Base-by-base conservation (phyloP, 805 yeast species). In the Candida xyloterini region DNA sequence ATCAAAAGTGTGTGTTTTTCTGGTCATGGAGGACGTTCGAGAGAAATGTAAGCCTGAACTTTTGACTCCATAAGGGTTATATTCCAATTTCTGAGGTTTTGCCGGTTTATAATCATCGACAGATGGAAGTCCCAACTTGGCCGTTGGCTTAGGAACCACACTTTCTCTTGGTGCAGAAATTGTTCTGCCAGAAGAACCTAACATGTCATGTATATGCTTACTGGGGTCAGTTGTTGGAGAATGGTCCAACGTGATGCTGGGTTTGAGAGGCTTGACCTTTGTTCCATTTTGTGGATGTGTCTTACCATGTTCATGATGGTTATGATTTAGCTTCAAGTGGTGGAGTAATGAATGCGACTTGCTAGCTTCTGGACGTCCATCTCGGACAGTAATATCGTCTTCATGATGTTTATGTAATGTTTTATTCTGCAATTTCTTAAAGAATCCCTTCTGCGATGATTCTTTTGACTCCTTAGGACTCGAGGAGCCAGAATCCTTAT, bases 31-130 rank as follows among this genome's bases (percentile, higher is more conserved):
- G 51, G 38, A 20, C n/a, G 42, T 29, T 10, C 33, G 14, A 33
- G 35, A 35, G 27, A 44, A 44, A 21, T 44, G 43, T n/a, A 39
- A 38, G 13, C 47, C 44, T 4, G 52, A 37, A 18, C 63, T 68
- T 48, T 71, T 73, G 30, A 71, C 31, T 1, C 87, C 88, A 55
- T 77, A 81, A 1, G 88, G 88, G 51, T 81, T 81, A 59, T 80
- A 81, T 30, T 71, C 73, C 53, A 79, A 67, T 42, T 74, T 78
- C 27, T 40, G 41, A 11, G 47, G 36, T 18, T 35, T 34, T n/a
- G 39, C 32, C 7, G 52, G 48, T 28, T 48, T 52, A 24, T 54
- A 53, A 21, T 51, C 57, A 21, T 52, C 48, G 27, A 60, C 46
- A 4, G 66, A 59, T 5, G 66, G 66, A 26, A 61, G 47, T 2